Conservation (phyloP, 768 basidiomycete species). For the Fomitopsis pulvina region DNA sequence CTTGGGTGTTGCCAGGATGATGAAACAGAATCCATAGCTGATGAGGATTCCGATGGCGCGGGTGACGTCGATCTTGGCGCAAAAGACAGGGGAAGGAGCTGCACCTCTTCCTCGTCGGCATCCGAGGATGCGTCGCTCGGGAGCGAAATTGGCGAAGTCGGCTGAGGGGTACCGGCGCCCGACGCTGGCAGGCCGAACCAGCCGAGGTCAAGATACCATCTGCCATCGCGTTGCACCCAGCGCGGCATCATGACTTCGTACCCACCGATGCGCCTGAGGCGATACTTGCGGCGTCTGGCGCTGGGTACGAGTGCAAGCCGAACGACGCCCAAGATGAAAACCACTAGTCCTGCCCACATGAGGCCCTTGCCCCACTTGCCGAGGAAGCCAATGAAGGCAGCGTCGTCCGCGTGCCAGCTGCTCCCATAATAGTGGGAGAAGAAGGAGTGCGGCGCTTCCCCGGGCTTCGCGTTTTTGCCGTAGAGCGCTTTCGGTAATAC, state of each 20-base stretch:
- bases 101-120: slow-evolving; percentile 41
- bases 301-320: slow-evolving; percentile 44
- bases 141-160: slow-evolving; percentile 41
- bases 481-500: slow-evolving; percentile 96
- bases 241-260: slow-evolving; percentile 79
- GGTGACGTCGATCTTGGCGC: slow-evolving; percentile 54
- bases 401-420: slow-evolving; percentile 98
- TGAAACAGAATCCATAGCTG: slow-evolving; percentile 37
- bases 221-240: slow-evolving; percentile 60
- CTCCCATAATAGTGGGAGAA: slow-evolving; percentile 98
- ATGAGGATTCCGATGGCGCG: slow-evolving; percentile 40
- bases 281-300: slow-evolving; percentile 51
- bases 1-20: slow-evolving; percentile 36
- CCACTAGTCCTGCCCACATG: slow-evolving; percentile 76
- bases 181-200: slow-evolving; percentile 45
- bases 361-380: slow-evolving; percentile 81
- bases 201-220: slow-evolving; percentile 69
- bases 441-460: slow-evolving; percentile 84
- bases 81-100: slow-evolving; percentile 59
- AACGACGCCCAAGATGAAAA: slow-evolving; percentile 66
- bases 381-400: slow-evolving; percentile 93
- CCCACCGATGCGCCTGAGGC: slow-evolving; percentile 55
- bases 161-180: slow-evolving; percentile 27
- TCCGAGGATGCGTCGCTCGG: slow-evolving; percentile 35
- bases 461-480: slow-evolving; percentile 86